phyloP scores from a whole-genome alignment of 805 yeast genomes.

The Pichia nakasei region DNA sequence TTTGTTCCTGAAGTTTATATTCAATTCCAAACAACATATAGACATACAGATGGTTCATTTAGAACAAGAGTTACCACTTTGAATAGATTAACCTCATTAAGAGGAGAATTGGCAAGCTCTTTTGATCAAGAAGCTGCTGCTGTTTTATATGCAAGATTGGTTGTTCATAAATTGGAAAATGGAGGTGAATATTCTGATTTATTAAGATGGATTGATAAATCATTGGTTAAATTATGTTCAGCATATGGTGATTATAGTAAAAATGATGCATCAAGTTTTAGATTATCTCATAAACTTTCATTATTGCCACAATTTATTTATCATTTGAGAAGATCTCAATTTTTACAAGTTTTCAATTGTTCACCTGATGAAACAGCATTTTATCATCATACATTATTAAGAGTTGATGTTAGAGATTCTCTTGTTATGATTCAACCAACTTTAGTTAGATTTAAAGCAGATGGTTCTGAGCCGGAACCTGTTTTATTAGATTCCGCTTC shows the following conservation, averaged over 20 bases:
- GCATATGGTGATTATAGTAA: constrained; percentile 89
- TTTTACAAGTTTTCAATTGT: constrained; percentile 90
- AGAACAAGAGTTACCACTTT: constrained; percentile 89
- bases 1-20: constrained; percentile 30
- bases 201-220: constrained; percentile 89
- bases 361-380: constrained; percentile 99
- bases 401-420: constrained; percentile 89
- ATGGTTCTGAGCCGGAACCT: constrained; percentile 75
- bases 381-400: constrained; percentile 83
- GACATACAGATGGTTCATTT: constrained; percentile 89
- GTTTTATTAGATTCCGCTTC: constrained; percentile 91
- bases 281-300: constrained; percentile 74
- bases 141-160: constrained; percentile 83
- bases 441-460: constrained; percentile 74
- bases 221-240: constrained; percentile 81
- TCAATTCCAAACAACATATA: constrained; percentile 87
- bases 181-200: constrained; percentile 70
- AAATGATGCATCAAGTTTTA: constrained; percentile 74
- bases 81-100: constrained; percentile 40
- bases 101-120: constrained; percentile 45
- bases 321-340: constrained; percentile 93
- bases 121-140: constrained; percentile 99
- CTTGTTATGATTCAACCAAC: constrained; percentile 98
- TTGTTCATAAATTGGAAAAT: constrained; percentile 82
- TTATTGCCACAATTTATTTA: constrained; percentile 93